Conservation (phyloP, 345 rosid genomes). For the Psidium guajava region DNA sequence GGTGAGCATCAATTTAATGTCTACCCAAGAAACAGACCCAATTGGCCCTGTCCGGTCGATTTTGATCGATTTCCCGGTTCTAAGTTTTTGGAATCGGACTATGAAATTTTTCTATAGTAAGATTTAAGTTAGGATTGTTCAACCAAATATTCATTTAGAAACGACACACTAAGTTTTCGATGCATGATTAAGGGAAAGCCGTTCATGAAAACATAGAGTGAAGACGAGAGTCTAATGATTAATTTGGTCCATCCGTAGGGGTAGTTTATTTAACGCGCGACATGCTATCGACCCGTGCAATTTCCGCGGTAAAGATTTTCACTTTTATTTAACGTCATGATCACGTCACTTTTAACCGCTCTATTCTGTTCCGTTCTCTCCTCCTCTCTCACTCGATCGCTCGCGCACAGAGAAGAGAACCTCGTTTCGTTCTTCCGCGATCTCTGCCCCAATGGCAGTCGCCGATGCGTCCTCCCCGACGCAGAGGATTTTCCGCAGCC, state of each 20-base stretch:
- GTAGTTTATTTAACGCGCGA: not conserved
- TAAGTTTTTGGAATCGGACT: too few species aligned
- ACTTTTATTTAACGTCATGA: not conserved
- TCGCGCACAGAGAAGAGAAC: not conserved
- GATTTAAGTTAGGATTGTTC: too few species aligned
- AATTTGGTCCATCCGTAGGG: too few species aligned
- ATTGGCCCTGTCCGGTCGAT: not conserved
- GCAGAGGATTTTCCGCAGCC: not conserved
- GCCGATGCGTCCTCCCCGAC: conserved; percentile 18
- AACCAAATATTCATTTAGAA: too few species aligned
- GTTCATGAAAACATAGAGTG: too few species aligned
- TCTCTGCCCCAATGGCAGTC: conserved; percentile 25
- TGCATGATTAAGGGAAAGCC: too few species aligned
- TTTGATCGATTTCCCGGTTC: not conserved
- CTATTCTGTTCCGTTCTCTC: not conserved
- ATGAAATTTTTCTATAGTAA: too few species aligned
- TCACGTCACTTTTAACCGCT: not conserved
- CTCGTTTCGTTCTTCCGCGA: not conserved
- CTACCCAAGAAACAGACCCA: too few species aligned
- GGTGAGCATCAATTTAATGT: too few species aligned
- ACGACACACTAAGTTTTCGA: too few species aligned
- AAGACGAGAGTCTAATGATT: too few species aligned
- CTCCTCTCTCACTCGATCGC: not conserved
- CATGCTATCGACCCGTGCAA: not conserved
- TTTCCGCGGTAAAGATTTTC: too few species aligned